These are phyloP conservation scores for Mycena albidolilacea DNA, from an alignment of 768 basidiomycete genomes.

Conservation along the genomic window DNA sequence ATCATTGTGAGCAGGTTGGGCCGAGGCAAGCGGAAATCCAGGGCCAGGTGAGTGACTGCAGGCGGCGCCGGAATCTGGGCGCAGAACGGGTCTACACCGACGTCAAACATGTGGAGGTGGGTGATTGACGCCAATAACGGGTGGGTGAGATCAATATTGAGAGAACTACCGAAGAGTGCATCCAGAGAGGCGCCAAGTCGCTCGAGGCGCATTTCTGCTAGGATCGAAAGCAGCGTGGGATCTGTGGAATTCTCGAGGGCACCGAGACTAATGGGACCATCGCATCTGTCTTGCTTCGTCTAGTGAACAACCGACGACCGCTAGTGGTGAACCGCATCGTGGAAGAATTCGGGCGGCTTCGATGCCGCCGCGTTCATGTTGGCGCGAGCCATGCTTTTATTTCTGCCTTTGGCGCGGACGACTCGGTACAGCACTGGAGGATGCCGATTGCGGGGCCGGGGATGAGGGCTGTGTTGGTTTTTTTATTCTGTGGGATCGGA, in stretches of 20 bases:
- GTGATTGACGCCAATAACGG: neutral
- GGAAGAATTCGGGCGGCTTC: neutral
- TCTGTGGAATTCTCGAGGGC: neutral
- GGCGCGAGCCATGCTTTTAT: too few relatives aligned
- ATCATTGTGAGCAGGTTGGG: too few relatives aligned
- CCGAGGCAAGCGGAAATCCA: too few relatives aligned
- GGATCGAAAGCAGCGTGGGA: neutral
- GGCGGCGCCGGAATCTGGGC: too few relatives aligned
- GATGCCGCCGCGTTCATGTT: neutral
- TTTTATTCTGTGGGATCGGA: too few relatives aligned
- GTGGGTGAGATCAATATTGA: neutral
- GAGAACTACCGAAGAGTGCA: neutral
- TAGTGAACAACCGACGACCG: neutral
- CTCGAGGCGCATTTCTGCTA: neutral
- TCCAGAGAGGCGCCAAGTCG: neutral
- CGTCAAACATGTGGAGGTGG: too few relatives aligned
- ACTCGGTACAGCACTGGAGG: too few relatives aligned
- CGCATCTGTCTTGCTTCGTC: neutral
- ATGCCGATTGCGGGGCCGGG: too few relatives aligned
- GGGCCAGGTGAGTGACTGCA: too few relatives aligned
- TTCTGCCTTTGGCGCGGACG: too few relatives aligned
- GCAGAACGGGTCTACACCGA: too few relatives aligned
- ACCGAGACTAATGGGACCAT: neutral
- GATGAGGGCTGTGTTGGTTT: too few relatives aligned
- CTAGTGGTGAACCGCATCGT: neutral